These are phyloP conservation scores for Amanita rubescens DNA, from an alignment of 768 basidiomycete species.

Conservation along the genomic window DNA sequence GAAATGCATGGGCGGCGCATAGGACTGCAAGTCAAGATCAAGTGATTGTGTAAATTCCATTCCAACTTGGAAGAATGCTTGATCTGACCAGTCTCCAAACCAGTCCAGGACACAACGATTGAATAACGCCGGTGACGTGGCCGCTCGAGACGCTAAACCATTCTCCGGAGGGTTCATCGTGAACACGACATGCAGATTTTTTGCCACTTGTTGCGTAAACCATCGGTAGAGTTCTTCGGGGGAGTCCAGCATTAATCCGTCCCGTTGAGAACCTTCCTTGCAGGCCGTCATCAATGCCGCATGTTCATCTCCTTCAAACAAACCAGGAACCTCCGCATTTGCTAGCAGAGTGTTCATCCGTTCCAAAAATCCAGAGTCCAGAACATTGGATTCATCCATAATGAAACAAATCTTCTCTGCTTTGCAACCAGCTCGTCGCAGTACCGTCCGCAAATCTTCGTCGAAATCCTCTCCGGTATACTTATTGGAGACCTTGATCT, in stretches of 20 bases:
- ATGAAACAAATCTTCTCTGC: slow-evolving; percentile 99
- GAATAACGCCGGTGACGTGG: slow-evolving; percentile 96
- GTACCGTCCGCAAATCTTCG: slow-evolving; percentile 90
- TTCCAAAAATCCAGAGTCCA: slow-evolving; percentile 97
- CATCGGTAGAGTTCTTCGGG: slow-evolving; percentile 96
- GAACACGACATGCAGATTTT: slow-evolving; percentile 97
- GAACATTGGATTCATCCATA: slow-evolving; percentile 99
- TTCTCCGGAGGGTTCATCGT: slow-evolving; percentile 99
- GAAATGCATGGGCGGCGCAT: slow-evolving; percentile 75
- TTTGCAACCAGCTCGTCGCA: slow-evolving; percentile 94
- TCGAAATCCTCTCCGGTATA: slow-evolving; percentile 99
- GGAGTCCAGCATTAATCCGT: slow-evolving; percentile 96
- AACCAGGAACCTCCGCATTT: slow-evolving; percentile 99
- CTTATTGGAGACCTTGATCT: slow-evolving; percentile 99
- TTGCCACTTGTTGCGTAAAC: slow-evolving; percentile 98
- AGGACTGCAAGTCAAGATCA: slow-evolving; percentile 84
- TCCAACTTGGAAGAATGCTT: slow-evolving; percentile 97
- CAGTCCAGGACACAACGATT: slow-evolving; percentile 99
- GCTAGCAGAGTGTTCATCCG: slow-evolving; percentile 99
- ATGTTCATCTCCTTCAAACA: slow-evolving; percentile 99
- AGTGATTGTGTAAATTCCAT: slow-evolving; percentile 93
- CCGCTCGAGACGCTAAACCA: slow-evolving; percentile 90
- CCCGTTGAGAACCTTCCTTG: slow-evolving; percentile 98
- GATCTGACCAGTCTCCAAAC: slow-evolving; percentile 99
- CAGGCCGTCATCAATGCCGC: slow-evolving; percentile 98